A percentile compares a stretch with the other conserved stretches of the same genome.
Evolutionary conservation across 208 protist species (phyloP).

Genomic region (Trypanosomatidae sp.): DNA sequence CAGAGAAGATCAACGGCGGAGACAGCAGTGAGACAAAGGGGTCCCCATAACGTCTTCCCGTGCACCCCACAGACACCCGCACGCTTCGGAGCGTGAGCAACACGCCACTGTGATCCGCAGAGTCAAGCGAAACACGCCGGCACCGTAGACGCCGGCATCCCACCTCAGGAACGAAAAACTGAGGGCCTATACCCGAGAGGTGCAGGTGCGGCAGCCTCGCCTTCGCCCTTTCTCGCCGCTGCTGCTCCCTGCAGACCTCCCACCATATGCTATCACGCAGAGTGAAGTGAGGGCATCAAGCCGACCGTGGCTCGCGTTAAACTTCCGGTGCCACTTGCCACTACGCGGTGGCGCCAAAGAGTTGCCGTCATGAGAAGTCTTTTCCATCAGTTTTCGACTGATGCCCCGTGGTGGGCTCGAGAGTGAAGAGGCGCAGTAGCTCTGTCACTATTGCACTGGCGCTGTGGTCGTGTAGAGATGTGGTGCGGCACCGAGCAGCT

Average conservation of each 20-base stretch:
- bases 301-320: not conserved
- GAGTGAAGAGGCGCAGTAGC: constrained; percentile 29
- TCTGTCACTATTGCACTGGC: constrained; percentile 25
- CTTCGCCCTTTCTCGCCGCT: not conserved
- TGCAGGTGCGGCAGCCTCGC: not conserved
- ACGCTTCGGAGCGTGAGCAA: not conserved
- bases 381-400: not conserved
- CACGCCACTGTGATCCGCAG: not conserved
- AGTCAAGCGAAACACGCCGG: not conserved
- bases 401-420: not conserved
- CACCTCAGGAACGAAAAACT: not conserved
- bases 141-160: not conserved
- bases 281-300: not conserved
- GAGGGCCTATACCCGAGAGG: not conserved
- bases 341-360: not conserved
- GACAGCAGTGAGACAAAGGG: no score
- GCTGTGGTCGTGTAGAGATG: constrained; percentile 8
- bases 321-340: not conserved
- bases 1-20: no score
- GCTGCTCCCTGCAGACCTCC: not conserved
- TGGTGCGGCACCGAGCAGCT: not conserved
- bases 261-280: not conserved
- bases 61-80: not conserved
- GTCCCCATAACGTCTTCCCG: no score
- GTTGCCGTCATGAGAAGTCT: not conserved